Conservation (phyloP, 495 filamentous ascomycete genomes). For the Usnea hakonensis region DNA sequence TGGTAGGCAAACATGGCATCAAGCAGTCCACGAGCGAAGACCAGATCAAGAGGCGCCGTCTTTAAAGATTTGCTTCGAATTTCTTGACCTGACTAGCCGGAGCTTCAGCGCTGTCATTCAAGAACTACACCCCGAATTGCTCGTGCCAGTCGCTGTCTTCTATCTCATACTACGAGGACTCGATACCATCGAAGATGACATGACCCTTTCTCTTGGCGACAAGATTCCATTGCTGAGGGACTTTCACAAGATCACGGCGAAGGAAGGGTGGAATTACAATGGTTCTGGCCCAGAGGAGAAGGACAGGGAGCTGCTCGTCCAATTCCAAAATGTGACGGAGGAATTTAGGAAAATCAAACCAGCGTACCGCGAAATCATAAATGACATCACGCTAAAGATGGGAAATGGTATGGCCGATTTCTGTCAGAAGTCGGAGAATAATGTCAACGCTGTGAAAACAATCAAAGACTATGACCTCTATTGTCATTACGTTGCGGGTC, state of each 20-base stretch:
- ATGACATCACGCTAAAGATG: conserved; percentile 92
- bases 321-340: conserved; percentile 77
- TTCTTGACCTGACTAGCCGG: conserved; percentile 80
- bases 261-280: conserved; percentile 83
- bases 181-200: conserved; percentile 98
- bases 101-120: conserved; percentile 92
- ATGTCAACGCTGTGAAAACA: conserved; percentile 71
- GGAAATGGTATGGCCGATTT: conserved; percentile 98
- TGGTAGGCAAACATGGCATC: conserved; percentile 90
- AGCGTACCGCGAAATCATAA: conserved; percentile 75
- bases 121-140: conserved; percentile 87
- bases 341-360: conserved; percentile 89
- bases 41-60: conserved; percentile 62
- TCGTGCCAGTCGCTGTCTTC: conserved; percentile 86
- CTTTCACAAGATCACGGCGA: conserved; percentile 68
- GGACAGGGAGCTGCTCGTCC: conserved; percentile 81
- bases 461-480: conserved; percentile 87
- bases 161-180: conserved; percentile 85
- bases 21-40: conserved; percentile 80
- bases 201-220: conserved; percentile 69
- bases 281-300: conserved; percentile 88
- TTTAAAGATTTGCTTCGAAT: conserved; percentile 72
- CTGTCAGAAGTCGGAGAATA: conserved; percentile 69
- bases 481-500: conserved; percentile 95
- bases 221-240: conserved; percentile 83